Evolutionary conservation across 2,329 filamentous ascomycete genomes (phyloP), one percentile per base, ranked within the genome.

Genomic region (Cytospora piceicola): DNA sequence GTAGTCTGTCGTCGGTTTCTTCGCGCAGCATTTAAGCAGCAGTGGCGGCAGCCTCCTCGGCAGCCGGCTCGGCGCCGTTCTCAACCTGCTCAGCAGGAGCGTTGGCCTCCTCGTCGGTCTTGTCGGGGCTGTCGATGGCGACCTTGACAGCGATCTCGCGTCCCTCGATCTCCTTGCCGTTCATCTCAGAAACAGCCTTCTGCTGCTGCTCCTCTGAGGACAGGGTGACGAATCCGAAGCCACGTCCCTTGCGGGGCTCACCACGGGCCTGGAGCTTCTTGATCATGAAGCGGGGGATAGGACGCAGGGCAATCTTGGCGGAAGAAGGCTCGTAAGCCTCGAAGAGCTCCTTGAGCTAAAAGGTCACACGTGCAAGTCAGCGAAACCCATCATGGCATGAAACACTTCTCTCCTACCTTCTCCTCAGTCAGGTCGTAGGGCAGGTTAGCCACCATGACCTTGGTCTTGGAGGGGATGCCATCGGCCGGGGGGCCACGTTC

Each of bases 111-210:
- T 97, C 94, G 71, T 90, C 87, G 68, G 87, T 89, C 90, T 98
- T 99, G 82, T 96, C 94, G 71, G 95, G 95, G 86, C 93, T 97
- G 85, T 99, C 95, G 77, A 99, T 98, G 77, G 95, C 95, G 77
- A 99, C 94, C 91, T 99, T 99, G 87, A 99, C 95, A 71, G 95
- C 95, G 73, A 99, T 99, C 85, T 98, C 94, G 76, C 95, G 94
- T 71, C 94, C 95, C 80, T 98, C 95, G 72, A 99, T 95, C 79
- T 97, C 92, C 89, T 97, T 98, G 82, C 93, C 95, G 82, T 99
- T 97, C 95, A 99, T 99, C 86, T 99, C 95, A 61, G 83, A 77
- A 71, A 97, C 96, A 71, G 95, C 95, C 90, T 97, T 97, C 83
- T 96, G 89, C 86, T 99, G 95, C 75, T 94, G 82, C 81, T 97